Conservation (phyloP, 495 filamentous ascomycete species). For the Parathielavia hyrcaniae region DNA sequence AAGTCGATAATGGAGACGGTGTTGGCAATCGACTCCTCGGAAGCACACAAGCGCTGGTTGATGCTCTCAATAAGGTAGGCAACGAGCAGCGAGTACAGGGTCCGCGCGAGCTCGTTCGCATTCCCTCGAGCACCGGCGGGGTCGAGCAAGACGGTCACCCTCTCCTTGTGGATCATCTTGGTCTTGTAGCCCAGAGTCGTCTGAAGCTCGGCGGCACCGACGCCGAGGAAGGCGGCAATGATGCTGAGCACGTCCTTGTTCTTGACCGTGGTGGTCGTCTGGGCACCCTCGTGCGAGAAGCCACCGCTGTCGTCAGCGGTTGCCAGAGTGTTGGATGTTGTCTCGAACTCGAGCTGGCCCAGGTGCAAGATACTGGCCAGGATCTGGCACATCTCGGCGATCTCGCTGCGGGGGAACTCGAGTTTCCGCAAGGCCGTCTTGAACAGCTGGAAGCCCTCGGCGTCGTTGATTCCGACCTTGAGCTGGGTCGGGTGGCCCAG, state of each 20-base stretch:
- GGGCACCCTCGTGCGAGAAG: constrained; percentile 89
- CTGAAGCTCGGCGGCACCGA: constrained; percentile 72
- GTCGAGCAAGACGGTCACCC: constrained; percentile 96
- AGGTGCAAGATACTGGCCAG: constrained; percentile 88
- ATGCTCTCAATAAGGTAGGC: constrained; percentile 88
- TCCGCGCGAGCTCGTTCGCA: constrained; percentile 88
- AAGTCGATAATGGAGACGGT: constrained; percentile 95
- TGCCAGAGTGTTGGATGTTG: constrained; percentile 66
- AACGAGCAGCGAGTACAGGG: constrained; percentile 90
- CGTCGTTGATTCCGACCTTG: constrained; percentile 93
- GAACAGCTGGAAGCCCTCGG: constrained; percentile 93
- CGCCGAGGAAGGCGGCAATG: constrained; percentile 86
- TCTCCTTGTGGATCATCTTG: constrained; percentile 87
- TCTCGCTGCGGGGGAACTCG: constrained; percentile 86
- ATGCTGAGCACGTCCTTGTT: constrained; percentile 86
- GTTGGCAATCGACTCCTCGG: constrained; percentile 82
- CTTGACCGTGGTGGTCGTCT: constrained; percentile 75
- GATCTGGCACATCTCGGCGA: constrained; percentile 93
- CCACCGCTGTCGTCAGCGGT: constrained; percentile 88
- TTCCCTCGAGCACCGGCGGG: constrained; percentile 82
- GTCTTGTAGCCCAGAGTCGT: constrained; percentile 88
- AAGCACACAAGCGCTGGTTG: constrained; percentile 82
- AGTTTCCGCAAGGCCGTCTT: constrained; percentile 91
- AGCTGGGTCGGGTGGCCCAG: constrained; percentile 93
- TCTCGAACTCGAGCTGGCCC: constrained; percentile 88